A percentile compares a stretch with the other conserved stretches of the same genome.
Conservation (phyloP, 2,329 filamentous ascomycete species). For the Monosporascus sp. region DNA sequence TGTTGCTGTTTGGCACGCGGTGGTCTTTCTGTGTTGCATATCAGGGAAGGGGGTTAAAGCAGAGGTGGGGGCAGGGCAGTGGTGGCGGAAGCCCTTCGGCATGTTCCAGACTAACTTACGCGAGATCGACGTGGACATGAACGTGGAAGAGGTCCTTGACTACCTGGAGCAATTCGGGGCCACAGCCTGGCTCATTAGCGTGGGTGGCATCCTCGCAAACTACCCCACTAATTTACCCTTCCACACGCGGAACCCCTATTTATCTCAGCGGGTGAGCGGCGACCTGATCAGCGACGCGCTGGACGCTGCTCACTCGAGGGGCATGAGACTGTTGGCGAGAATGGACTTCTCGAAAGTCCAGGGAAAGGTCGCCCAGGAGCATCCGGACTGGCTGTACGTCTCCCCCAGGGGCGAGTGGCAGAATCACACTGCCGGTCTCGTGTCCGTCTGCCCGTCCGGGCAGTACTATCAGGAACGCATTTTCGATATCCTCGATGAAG, state of each 20-base stretch:
- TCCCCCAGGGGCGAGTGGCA: conserved; percentile 9
- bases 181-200: conserved; percentile 9
- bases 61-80: background rate
- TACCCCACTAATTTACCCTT: conserved; percentile 9
- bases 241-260: conserved; percentile 6
- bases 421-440: conserved; percentile 8
- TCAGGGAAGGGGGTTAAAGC: background rate
- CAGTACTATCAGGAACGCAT: conserved; percentile 12
- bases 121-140: conserved; percentile 12
- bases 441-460: conserved; percentile 12
- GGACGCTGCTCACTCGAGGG: conserved; percentile 4
- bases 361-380: conserved; percentile 4
- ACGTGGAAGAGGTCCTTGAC: conserved; percentile 8
- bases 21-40: background rate
- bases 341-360: conserved; percentile 15
- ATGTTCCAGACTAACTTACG: conserved; percentile 14
- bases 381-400: conserved; percentile 13
- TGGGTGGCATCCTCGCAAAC: conserved; percentile 11
- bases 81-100: conserved; percentile 11
- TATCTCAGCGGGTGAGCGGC: conserved; percentile 5
- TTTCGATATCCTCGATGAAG: conserved; percentile 12
- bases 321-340: conserved; percentile 7
- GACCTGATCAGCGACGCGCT: conserved; percentile 10
- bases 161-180: conserved; percentile 6
- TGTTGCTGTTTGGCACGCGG: background rate